A percentile compares a stretch with the other conserved stretches of the same genome.
These are phyloP conservation scores for Coemansia sp. DNA, from an alignment of 192 early-diverging fungal genomes.

Conservation along the genomic window DNA sequence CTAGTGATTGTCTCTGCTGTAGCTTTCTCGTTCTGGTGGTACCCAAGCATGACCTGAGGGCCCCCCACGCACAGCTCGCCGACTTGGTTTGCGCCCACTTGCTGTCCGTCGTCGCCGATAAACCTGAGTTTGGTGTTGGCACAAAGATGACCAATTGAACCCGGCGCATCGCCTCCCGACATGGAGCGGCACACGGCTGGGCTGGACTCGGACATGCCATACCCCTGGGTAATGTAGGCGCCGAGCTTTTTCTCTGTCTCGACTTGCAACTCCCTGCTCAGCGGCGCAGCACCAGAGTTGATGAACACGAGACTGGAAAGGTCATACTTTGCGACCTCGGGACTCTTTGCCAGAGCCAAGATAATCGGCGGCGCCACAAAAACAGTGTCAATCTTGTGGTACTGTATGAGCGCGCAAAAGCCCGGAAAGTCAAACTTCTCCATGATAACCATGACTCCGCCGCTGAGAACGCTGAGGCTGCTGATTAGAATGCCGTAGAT, in stretches of 20 bases:
- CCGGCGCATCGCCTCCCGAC: slow-evolving; percentile 24
- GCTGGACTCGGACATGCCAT: slow-evolving; percentile 69
- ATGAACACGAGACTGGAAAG: slow-evolving; percentile 66
- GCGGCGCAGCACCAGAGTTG: slow-evolving; percentile 81
- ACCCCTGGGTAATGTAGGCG: slow-evolving; percentile 60
- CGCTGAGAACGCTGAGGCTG: slow-evolving; percentile 48
- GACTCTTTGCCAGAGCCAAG: slow-evolving; percentile 76
- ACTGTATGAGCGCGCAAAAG: slow-evolving; percentile 68
- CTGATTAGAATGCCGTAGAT: slow-evolving; percentile 67
- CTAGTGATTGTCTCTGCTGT: slow-evolving; percentile 70
- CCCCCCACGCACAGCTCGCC: slow-evolving; percentile 90
- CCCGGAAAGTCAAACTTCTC: slow-evolving; percentile 72
- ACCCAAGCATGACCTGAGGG: slow-evolving; percentile 88
- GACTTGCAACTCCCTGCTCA: slow-evolving; percentile 67
- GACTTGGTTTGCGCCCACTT: slow-evolving; percentile 60
- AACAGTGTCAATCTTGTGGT: slow-evolving; percentile 69
- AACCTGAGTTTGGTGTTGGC: slow-evolving; percentile 76
- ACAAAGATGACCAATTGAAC: slow-evolving; percentile 72
- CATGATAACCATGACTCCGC: slow-evolving; percentile 69
- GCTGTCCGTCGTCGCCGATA: slow-evolving; percentile 71
- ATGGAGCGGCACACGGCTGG: slow-evolving; percentile 40
- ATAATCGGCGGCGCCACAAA: slow-evolving; percentile 69
- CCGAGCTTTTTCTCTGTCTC: slow-evolving; percentile 55
- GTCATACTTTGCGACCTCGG: slow-evolving; percentile 74
- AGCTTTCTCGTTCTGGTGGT: slow-evolving; percentile 79